These are phyloP conservation scores for Penicillium fuscoglaucum DNA, from an alignment of 2,329 filamentous ascomycete species.

Conservation along the genomic window DNA sequence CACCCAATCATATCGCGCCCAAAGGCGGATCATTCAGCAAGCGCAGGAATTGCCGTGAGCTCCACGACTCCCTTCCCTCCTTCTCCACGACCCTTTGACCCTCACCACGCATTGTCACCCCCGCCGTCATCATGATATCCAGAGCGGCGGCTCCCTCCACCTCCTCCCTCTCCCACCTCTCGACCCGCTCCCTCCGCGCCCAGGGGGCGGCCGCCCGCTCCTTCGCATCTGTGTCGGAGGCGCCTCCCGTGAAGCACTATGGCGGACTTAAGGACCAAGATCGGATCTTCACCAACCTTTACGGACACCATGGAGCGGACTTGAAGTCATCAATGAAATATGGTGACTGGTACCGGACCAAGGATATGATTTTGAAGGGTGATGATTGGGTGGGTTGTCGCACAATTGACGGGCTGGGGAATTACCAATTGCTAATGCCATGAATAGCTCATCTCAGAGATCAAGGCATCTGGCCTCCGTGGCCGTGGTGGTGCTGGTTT, in stretches of 20 bases:
- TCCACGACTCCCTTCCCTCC: conserved; percentile 29
- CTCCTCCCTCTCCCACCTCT: conserved; percentile 42
- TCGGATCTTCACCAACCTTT: conserved; percentile 98
- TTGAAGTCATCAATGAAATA: conserved; percentile 95
- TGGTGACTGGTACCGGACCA: conserved; percentile 99
- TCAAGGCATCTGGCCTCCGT: conserved; percentile 93
- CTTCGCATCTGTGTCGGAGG: conserved; percentile 79
- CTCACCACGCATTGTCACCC: conserved; percentile 35
- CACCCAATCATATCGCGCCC: conserved; percentile 38
- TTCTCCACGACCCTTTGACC: conserved; percentile 27
- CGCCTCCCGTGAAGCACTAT: conserved; percentile 63
- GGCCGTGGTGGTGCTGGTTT: conserved; percentile 97
- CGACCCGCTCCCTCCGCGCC: conserved; percentile 45
- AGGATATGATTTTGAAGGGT: conserved; percentile 95
- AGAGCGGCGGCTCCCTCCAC: conserved; percentile 48
- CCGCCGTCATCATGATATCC: conserved; percentile 45
- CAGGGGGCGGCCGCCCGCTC: conserved; percentile 54
- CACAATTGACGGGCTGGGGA: conserved; percentile 4
- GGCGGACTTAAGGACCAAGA: conserved; percentile 94
- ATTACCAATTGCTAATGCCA: conserved; percentile 25
- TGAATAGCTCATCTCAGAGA: conserved; percentile 81
- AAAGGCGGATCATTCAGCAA: conserved; percentile 45
- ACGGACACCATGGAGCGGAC: conserved; percentile 87
- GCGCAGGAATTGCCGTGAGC: conserved; percentile 40
- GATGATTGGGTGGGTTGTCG: conserved; percentile 74